Percentiles rank a stretch among this genome's conserved stretches.
Evolutionary conservation across 1,139 yeast genomes (phyloP).

Genomic region (Taphrina populina): DNA sequence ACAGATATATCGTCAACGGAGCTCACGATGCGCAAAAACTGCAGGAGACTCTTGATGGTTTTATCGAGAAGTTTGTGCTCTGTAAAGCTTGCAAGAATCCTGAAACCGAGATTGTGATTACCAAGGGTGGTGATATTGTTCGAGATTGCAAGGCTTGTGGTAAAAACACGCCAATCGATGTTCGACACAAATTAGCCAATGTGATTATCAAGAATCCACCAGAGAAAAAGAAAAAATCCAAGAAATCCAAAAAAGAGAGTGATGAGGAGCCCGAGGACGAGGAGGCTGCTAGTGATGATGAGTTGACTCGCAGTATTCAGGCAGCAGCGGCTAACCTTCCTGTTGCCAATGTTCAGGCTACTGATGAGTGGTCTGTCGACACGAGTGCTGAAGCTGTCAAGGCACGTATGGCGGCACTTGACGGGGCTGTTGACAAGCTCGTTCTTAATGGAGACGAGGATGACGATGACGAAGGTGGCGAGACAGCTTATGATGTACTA

Average conservation of each 20-base stretch:
- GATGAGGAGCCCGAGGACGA: constrained; percentile 46
- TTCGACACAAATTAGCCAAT: constrained; percentile 80
- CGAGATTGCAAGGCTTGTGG: constrained; percentile 99
- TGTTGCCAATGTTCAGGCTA: constrained; percentile 56
- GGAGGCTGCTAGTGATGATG: constrained; percentile 57
- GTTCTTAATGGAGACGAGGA: constrained; percentile 49
- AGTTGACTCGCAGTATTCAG: constrained; percentile 72
- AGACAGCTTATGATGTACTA: constrained; percentile 60
- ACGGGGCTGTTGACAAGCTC: constrained; percentile 47
- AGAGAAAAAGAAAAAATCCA: constrained; percentile 48
- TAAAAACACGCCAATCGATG: constrained; percentile 76
- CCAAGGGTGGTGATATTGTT: constrained; percentile 71
- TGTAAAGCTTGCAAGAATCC: constrained; percentile 97
- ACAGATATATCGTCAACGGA: constrained; percentile 91
- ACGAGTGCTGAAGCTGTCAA: constrained; percentile 96
- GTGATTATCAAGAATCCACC: constrained; percentile 94
- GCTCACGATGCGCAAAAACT: constrained; percentile 85
- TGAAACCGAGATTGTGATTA: constrained; percentile 78
- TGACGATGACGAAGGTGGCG: constrained; percentile 48
- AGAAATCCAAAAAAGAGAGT: constrained; percentile 53
- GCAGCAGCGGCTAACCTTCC: constrained; percentile 77
- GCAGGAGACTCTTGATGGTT: constrained; percentile 92
- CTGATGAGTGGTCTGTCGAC: constrained; percentile 97
- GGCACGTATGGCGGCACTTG: constrained; percentile 85
- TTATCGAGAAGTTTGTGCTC: constrained; percentile 85